Evolutionary conservation across 1,284 basidiomycete genomes (phyloP).

Genomic region (Boletus semigastroideus): DNA sequence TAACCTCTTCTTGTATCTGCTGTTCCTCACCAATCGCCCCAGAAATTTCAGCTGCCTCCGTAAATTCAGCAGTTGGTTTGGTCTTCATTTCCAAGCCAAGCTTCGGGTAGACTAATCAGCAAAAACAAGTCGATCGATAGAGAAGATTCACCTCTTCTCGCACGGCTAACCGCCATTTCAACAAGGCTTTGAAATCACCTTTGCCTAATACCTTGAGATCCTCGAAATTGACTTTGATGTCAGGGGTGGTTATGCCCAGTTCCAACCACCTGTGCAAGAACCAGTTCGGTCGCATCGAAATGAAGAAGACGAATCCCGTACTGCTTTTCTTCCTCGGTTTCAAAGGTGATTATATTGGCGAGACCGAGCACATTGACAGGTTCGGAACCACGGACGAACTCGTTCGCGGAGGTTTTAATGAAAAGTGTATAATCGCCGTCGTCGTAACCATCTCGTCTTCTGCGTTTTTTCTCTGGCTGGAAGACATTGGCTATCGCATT

Average conservation of each 20-base stretch:
- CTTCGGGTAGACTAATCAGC: slow-evolving; percentile 36
- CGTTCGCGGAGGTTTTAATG: slow-evolving; percentile 69
- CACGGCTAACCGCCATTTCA: slow-evolving; percentile 88
- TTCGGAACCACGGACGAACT: slow-evolving; percentile 75
- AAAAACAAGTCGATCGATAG: slow-evolving; percentile 1
- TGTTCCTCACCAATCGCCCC: slow-evolving; percentile 85
- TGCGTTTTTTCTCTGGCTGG: slow-evolving; percentile 94
- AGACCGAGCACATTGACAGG: slow-evolving; percentile 82
- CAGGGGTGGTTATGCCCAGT: slow-evolving; percentile 71
- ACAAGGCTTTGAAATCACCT: slow-evolving; percentile 91
- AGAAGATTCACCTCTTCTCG: slow-evolving; percentile 69
- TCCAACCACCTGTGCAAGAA: slow-evolving; percentile 61
- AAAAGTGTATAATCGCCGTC: slow-evolving; percentile 94
- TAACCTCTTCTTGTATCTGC: slow-evolving; percentile 86
- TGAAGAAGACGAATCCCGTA: slow-evolving; percentile 36
- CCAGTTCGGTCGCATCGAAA: slow-evolving; percentile 4
- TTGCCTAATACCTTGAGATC: slow-evolving; percentile 98
- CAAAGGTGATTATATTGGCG: slow-evolving; percentile 84
- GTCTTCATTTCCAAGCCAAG: slow-evolving; percentile 81
- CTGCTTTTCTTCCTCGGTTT: slow-evolving; percentile 83
- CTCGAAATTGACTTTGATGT: slow-evolving; percentile 80
- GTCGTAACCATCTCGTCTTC: slow-evolving; percentile 92
- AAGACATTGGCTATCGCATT: slow-evolving; percentile 88
- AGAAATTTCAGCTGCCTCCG: slow-evolving; percentile 73
- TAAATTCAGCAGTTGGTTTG: slow-evolving; percentile 68